Conservation (phyloP, 352 stramenopile genomes). For the Phytophthora meadii region DNA sequence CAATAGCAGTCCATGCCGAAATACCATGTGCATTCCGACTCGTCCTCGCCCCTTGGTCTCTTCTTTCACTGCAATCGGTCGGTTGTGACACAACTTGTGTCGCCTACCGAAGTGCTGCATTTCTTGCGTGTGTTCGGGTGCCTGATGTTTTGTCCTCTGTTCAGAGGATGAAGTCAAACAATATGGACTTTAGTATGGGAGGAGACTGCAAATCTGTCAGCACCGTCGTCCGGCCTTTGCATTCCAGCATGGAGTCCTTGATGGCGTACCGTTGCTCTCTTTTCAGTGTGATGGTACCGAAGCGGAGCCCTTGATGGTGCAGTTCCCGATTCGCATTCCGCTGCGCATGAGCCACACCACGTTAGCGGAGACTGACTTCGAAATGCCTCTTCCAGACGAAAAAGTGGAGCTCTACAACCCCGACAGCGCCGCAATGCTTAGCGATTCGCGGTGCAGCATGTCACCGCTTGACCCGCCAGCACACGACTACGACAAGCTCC, state of each 20-base stretch:
- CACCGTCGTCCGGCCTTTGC: slow-evolving; percentile 24
- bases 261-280: background rate
- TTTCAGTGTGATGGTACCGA: slow-evolving; percentile 11
- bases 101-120: slow-evolving; percentile 28
- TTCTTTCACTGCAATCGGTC: slow-evolving; percentile 12
- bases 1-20: slow-evolving; percentile 18
- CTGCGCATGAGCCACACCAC: slow-evolving; percentile 24
- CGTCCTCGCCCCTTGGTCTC: slow-evolving; percentile 5
- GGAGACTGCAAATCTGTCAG: slow-evolving; percentile 27
- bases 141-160: slow-evolving; percentile 31
- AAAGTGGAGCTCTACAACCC: slow-evolving; percentile 37
- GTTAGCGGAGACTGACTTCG: slow-evolving; percentile 23
- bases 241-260: slow-evolving; percentile 15
- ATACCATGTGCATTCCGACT: slow-evolving; percentile 26
- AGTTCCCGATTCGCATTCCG: slow-evolving; percentile 31
- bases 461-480: slow-evolving; percentile 30
- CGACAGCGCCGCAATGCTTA: slow-evolving; percentile 30
- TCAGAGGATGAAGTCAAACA: slow-evolving; percentile 21
- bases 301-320: background rate
- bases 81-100: slow-evolving; percentile 3
- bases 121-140: slow-evolving; percentile 23
- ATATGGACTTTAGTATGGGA: slow-evolving; percentile 15
- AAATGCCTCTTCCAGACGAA: slow-evolving; percentile 36
- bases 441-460: slow-evolving; percentile 33
- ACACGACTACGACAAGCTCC: slow-evolving; percentile 44